These are phyloP conservation scores for Phanerodontia chrysosporium DNA, from an alignment of 768 basidiomycete species.

Conservation along the genomic window DNA sequence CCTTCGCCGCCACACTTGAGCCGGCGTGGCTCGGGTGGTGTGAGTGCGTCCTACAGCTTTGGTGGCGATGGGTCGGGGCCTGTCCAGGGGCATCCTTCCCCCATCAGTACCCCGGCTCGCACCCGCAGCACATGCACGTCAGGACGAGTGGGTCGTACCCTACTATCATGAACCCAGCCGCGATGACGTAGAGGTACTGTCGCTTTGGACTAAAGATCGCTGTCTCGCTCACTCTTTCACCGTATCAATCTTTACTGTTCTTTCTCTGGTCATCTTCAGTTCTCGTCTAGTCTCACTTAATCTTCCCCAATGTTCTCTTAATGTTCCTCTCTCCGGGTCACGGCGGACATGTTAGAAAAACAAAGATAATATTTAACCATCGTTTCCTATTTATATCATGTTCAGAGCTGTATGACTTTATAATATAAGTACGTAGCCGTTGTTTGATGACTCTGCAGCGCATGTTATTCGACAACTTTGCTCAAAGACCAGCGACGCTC, in stretches of 20 bases:
- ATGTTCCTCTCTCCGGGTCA: too few species aligned
- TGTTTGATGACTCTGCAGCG: too few species aligned
- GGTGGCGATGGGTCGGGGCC: background rate
- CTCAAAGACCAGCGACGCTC: too few species aligned
- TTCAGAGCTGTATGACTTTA: too few species aligned
- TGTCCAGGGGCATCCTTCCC: background rate
- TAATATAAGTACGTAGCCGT: too few species aligned
- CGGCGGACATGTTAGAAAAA: too few species aligned
- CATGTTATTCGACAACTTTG: too few species aligned
- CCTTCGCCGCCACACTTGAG: background rate
- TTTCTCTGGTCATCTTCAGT: background rate
- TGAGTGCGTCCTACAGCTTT: background rate
- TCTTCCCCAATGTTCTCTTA: too few species aligned
- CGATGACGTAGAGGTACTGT: background rate
- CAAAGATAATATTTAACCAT: too few species aligned
- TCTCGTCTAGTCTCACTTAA: background rate
- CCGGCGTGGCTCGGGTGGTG: background rate
- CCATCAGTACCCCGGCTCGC: background rate
- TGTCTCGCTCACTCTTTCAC: background rate
- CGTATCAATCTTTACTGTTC: background rate
- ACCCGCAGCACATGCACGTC: background rate
- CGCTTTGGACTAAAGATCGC: background rate
- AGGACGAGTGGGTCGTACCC: conserved; percentile 4
- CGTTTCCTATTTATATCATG: too few species aligned
- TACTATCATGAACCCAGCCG: background rate